These are phyloP conservation scores for Pilobolus umbonatus DNA, from an alignment of 192 early-diverging fungal genomes.

Conservation along the genomic window DNA sequence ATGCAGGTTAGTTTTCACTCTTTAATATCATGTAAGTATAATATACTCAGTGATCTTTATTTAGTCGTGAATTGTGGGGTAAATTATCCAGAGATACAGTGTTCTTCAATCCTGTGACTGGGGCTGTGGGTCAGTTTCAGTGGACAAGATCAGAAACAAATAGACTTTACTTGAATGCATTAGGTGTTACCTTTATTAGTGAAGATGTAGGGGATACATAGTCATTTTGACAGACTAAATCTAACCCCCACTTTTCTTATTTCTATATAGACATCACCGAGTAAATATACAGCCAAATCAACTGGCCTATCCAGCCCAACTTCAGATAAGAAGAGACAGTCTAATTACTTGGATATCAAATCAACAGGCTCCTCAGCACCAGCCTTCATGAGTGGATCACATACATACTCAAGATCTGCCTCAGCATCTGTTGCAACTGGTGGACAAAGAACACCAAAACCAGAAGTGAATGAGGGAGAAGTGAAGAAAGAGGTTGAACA, in stretches of 20 bases:
- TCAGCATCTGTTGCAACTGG: background rate
- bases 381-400: background rate
- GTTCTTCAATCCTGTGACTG: conserved; percentile 37
- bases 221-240: background rate
- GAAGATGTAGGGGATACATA: conserved; percentile 18
- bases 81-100: conserved; percentile 35
- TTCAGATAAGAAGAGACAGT: background rate
- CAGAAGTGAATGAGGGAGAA: background rate
- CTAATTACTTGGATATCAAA: too few species aligned
- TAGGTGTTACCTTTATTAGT: conserved; percentile 30
- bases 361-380: background rate
- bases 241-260: background rate
- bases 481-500: conserved; percentile 13
- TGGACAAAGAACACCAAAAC: background rate
- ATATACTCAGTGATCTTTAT: background rate
- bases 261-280: conserved; percentile 1
- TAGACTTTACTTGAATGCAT: conserved; percentile 27
- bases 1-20: conserved; percentile 27
- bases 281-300: background rate
- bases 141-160: conserved; percentile 37
- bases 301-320: background rate
- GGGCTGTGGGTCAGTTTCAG: conserved; percentile 38
- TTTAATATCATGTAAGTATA: background rate
- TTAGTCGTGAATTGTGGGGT: conserved; percentile 31
- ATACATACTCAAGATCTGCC: background rate